These are phyloP conservation scores for Metroxylon sagu DNA, from an alignment of 176 grass and related monocot species.

Conservation along the genomic window DNA sequence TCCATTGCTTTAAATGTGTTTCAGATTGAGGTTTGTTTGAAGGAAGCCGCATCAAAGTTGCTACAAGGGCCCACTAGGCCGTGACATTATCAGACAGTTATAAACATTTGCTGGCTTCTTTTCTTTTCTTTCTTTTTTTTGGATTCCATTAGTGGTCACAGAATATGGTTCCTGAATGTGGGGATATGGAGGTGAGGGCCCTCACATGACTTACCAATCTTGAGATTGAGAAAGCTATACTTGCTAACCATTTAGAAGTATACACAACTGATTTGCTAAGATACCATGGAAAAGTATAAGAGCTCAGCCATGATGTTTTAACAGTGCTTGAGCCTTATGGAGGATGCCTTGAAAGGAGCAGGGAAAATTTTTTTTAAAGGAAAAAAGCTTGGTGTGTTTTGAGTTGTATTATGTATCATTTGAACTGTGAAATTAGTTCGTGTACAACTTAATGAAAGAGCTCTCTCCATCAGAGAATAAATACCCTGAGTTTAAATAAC, in stretches of 20 bases:
- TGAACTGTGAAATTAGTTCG: too few relatives aligned
- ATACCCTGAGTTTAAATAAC: too few relatives aligned
- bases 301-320: too few relatives aligned
- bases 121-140: background rate
- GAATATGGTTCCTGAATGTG: background rate
- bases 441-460: too few relatives aligned
- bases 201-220: background rate
- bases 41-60: background rate
- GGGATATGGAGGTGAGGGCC: background rate
- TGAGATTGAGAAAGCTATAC: background rate
- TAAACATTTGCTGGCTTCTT: background rate
- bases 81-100: background rate
- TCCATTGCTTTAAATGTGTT: background rate
- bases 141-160: background rate
- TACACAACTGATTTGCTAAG: background rate
- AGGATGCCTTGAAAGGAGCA: too few relatives aligned
- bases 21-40: background rate
- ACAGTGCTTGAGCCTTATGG: too few relatives aligned
- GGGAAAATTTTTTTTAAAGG: too few relatives aligned
- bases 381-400: too few relatives aligned
- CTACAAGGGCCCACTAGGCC: too few relatives aligned
- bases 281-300: too few relatives aligned
- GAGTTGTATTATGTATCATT: too few relatives aligned
- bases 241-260: constrained; percentile 8
- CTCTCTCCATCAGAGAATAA: too few relatives aligned